These are phyloP conservation scores for Adenanthera pavonina DNA, from an alignment of 306 rosid genomes.

Conservation along the genomic window DNA sequence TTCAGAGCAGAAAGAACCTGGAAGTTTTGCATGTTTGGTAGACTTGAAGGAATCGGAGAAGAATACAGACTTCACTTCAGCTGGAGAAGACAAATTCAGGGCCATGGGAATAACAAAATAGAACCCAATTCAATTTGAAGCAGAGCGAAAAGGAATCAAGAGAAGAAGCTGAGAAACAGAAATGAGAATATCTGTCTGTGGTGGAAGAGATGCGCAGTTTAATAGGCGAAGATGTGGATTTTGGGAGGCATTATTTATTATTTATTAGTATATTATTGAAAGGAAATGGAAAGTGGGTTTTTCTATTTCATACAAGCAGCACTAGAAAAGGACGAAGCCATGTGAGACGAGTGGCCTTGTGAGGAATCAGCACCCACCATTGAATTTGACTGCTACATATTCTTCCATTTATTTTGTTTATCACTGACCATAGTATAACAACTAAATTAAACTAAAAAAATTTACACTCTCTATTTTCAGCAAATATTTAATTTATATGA, in stretches of 20 bases:
- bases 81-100: constrained; percentile 67
- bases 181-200: constrained; percentile 33
- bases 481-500: neutral
- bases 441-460: neutral
- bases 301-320: neutral
- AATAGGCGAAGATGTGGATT: constrained; percentile 32
- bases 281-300: constrained; percentile 27
- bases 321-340: constrained; percentile 10
- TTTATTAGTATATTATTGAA: neutral
- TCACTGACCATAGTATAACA: neutral
- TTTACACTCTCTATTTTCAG: neutral
- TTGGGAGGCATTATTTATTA: neutral
- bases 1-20: constrained; percentile 55
- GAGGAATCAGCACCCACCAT: neutral
- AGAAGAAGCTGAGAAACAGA: neutral
- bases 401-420: neutral
- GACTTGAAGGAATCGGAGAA: constrained; percentile 70
- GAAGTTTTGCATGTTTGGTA: constrained; percentile 57
- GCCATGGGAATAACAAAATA: constrained; percentile 56
- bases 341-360: constrained; percentile 13
- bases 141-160: constrained; percentile 28
- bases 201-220: constrained; percentile 35
- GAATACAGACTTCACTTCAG: constrained; percentile 80
- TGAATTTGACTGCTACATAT: neutral
- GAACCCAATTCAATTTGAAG: constrained; percentile 20